Evolutionary conservation across 108 stramenopile species (phyloP), one percentile per base, ranked within the genome.

Genomic region (Mediolabrus comicus): DNA sequence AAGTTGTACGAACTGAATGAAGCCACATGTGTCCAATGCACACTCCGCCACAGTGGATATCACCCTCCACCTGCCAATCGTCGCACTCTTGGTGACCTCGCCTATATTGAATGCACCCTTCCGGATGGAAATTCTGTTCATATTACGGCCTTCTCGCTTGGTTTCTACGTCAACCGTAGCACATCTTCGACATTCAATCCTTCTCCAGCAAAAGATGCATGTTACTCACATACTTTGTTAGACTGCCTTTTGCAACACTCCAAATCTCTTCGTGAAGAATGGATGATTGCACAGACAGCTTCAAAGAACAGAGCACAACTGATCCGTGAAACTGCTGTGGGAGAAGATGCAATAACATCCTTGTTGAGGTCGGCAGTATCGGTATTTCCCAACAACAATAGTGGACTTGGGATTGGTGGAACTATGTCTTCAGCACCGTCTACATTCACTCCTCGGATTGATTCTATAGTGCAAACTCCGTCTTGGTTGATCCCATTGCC

Each of bases 141-240:
- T 67, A 75, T 98, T 32, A 98, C 97, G 19, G 95, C 90, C 19
- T 82, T 82, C 36, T 71, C 92, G 17, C 73, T 64, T 13, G 97
- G 97, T 22, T 98, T 97, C 75, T 97, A 92, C 71, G 83, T 97
- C 54, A 98, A 98, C 80, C 59, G 69, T 11, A 84, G 87, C n/a
- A 70, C 70, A 17, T 39, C 73, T 16, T 52, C 59, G 16, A 49
- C 25, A 30, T 97, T 98, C 62, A 92, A 97, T 80, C 97, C 97
- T 25, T 83, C 89, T 28, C 96, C 97, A 10, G 87, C 89, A 34
- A 49, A 58, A 13, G 72, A 78, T 53, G 66, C 87, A 3, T 92
- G 86, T 66, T 91, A 86, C 59, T 88, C 89, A 13, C 93, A 94
- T 51, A 65, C 84, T 17, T 62, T 94, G 14, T 61, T 94, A 41